A percentile compares a stretch with the other conserved stretches of the same genome.
phyloP scores from a whole-genome alignment of 164 flowering plant genomes.

The Vitis rotundifolia region DNA sequence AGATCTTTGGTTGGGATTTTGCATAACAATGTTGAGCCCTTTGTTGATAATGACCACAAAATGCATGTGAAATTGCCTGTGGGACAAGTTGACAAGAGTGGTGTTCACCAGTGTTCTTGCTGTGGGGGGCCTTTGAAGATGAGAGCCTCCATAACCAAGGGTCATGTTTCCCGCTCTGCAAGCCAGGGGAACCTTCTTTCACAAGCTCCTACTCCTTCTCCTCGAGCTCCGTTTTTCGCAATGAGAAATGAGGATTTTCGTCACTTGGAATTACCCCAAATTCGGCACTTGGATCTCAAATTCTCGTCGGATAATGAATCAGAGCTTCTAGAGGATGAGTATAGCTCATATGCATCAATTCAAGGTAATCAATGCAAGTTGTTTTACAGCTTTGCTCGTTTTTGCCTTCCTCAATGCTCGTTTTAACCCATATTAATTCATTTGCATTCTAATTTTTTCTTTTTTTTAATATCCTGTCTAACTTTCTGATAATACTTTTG shows the following conservation, averaged over 20 bases:
- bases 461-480: background rate
- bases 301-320: conserved; percentile 38
- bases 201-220: conserved; percentile 53
- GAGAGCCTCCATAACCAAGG: conserved; percentile 20
- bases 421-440: background rate
- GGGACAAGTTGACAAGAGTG: conserved; percentile 22
- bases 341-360: conserved; percentile 8
- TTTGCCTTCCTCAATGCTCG: conserved; percentile 1
- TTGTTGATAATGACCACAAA: conserved; percentile 52
- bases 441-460: background rate
- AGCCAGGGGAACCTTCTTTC: conserved; percentile 23
- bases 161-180: conserved; percentile 8
- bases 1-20: conserved; percentile 59
- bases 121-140: conserved; percentile 63
- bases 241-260: conserved; percentile 36
- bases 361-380: conserved; percentile 27
- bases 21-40: conserved; percentile 54
- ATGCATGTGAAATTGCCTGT: conserved; percentile 28
- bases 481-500: background rate
- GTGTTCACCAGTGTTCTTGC: conserved; percentile 53
- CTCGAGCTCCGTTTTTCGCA: conserved; percentile 32
- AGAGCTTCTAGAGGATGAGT: conserved; percentile 43
- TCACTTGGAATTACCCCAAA: conserved; percentile 35
- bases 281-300: conserved; percentile 49
- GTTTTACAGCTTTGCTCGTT: background rate